A percentile compares a stretch with the other conserved stretches of the same genome.
Evolutionary conservation across 2,329 filamentous ascomycete species (phyloP).

Genomic region (Pseudonectria buxi): DNA sequence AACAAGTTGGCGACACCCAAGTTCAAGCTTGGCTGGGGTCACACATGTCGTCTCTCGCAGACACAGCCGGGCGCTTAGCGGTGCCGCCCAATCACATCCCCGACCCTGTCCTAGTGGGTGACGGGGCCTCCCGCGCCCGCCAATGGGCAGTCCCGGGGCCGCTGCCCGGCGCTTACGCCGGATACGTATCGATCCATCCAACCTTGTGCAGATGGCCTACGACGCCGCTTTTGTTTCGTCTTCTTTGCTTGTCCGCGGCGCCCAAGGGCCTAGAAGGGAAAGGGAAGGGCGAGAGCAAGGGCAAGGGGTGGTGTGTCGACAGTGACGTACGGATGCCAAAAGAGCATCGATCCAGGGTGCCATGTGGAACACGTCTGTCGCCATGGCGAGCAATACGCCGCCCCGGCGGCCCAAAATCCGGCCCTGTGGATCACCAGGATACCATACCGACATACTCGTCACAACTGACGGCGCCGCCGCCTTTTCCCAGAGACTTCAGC

Average conservation of each 20-base stretch:
- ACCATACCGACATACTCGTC: slow-evolving; percentile 6
- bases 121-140: slow-evolving; percentile 19
- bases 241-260: slow-evolving; percentile 1
- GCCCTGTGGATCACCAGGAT: slow-evolving; percentile 12
- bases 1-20: too few species aligned
- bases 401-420: slow-evolving; percentile 16
- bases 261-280: too few species aligned
- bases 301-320: too few species aligned
- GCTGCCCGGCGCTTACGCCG: slow-evolving; percentile 30
- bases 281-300: too few species aligned
- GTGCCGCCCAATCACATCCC: slow-evolving; percentile 25
- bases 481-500: too few species aligned
- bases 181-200: too few species aligned
- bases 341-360: too few species aligned
- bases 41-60: slow-evolving; percentile 10
- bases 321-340: too few species aligned
- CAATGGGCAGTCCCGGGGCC: slow-evolving; percentile 20
- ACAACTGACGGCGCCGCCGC: too few species aligned
- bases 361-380: neutral
- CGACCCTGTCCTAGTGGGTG: slow-evolving; percentile 23
- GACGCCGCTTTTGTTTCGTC: slow-evolving; percentile 1
- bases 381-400: neutral
- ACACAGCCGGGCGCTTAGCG: slow-evolving; percentile 28
- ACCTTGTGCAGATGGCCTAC: too few species aligned
- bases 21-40: too few species aligned